A percentile compares a stretch with the other conserved stretches of the same genome.
Conservation (phyloP, 352 stramenopile species). For the Phytopythium kandeliae region DNA sequence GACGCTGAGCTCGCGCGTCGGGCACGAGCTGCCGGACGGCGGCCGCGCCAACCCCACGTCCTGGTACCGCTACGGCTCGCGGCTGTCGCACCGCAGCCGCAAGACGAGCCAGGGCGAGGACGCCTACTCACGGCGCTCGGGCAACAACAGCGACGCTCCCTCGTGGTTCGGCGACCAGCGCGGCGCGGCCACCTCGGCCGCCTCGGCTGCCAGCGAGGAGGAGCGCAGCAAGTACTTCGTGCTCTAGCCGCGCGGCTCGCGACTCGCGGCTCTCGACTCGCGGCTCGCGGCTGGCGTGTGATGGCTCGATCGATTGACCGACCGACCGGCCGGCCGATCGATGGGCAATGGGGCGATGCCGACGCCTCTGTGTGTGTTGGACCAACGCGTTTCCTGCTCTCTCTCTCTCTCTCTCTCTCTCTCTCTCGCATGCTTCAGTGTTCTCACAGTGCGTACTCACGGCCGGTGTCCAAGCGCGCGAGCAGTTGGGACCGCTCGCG, state of each 20-base stretch:
- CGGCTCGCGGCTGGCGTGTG: too few species aligned
- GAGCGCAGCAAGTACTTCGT: conserved; percentile 83
- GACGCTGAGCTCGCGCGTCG: conserved; percentile 66
- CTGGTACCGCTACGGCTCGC: conserved; percentile 78
- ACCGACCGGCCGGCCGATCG: too few species aligned
- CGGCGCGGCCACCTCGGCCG: conserved; percentile 27
- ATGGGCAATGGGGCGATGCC: too few species aligned
- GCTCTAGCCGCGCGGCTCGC: conserved; percentile 37
- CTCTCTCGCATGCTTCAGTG: too few species aligned
- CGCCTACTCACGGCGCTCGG: conserved; percentile 42
- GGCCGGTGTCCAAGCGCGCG: too few species aligned
- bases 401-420: too few species aligned
- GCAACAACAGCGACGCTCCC: conserved; percentile 42
- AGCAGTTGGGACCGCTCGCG: conserved; percentile 54
- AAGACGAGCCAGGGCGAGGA: conserved; percentile 56
- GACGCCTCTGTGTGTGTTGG: neutral
- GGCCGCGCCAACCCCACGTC: conserved; percentile 36
- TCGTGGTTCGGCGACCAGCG: conserved; percentile 27
- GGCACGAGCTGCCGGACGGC: conserved; percentile 43
- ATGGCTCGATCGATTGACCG: too few species aligned
- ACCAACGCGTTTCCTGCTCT: neutral
- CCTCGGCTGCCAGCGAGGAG: conserved; percentile 52
- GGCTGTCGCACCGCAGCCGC: conserved; percentile 53
- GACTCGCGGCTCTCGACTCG: neutral
- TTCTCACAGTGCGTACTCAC: too few species aligned